phyloP scores from a whole-genome alignment of 2,329 filamentous ascomycete species.

The Neocatenulostroma microsporum region DNA sequence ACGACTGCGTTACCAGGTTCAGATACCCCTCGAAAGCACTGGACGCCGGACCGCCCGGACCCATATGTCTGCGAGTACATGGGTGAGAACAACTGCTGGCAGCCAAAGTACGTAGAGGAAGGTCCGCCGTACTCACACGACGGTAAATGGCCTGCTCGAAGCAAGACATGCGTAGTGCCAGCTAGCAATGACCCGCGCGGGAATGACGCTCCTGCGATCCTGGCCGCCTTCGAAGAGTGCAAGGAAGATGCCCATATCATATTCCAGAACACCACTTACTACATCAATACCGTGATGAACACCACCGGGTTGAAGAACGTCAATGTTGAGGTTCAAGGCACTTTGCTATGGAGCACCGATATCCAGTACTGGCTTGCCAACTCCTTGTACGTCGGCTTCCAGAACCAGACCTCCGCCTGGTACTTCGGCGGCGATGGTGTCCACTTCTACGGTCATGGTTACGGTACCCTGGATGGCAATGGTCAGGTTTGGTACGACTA shows the following conservation, averaged over 20 bases:
- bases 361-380: slow-evolving; percentile 47
- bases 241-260: slow-evolving; percentile 44
- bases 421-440: slow-evolving; percentile 49
- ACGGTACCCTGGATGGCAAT: slow-evolving; percentile 52
- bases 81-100: slow-evolving; percentile 21
- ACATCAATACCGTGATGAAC: slow-evolving; percentile 15
- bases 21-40: slow-evolving; percentile 11
- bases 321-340: slow-evolving; percentile 43
- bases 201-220: slow-evolving; percentile 48
- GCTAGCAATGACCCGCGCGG: slow-evolving; percentile 12
- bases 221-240: slow-evolving; percentile 46
- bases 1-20: slow-evolving; percentile 10
- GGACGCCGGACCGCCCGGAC: slow-evolving; percentile 18
- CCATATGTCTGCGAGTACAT: slow-evolving; percentile 22
- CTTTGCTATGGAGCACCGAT: slow-evolving; percentile 36
- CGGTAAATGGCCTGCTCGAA: slow-evolving; percentile 17
- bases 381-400: slow-evolving; percentile 46
- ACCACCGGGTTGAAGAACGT: too few relatives aligned
- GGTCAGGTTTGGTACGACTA: slow-evolving; percentile 51
- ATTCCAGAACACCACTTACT: slow-evolving; percentile 43
- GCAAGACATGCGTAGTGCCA: slow-evolving; percentile 17
- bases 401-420: slow-evolving; percentile 51
- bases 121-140: slow-evolving; percentile 17
- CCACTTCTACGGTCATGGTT: slow-evolving; percentile 42
- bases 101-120: slow-evolving; percentile 13